Percentiles rank a stretch among this genome's conserved stretches.
Conservation (phyloP, 352 stramenopile genomes). For the Phytophthora pseudosyringae region DNA sequence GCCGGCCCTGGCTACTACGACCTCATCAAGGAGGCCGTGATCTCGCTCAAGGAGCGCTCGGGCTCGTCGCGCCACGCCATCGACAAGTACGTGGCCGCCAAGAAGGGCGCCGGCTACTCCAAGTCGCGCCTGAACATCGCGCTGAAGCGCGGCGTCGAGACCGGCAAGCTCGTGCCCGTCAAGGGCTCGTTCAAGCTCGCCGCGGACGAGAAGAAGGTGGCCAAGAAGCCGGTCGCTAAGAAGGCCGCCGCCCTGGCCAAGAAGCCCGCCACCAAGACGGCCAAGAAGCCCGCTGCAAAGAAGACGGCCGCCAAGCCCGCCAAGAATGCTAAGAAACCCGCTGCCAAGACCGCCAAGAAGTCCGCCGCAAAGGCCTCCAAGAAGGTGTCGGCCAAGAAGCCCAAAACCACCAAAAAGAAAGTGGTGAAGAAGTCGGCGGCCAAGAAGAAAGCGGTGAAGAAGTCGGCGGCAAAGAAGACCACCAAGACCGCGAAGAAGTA, state of each 20-base stretch:
- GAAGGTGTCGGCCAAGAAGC: constrained; percentile 62
- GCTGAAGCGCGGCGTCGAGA: constrained; percentile 90
- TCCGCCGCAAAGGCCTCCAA: constrained; percentile 30
- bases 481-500: constrained; percentile 51
- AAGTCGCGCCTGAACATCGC: constrained; percentile 89
- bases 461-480: constrained; percentile 64
- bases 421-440: constrained; percentile 64
- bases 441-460: constrained; percentile 79
- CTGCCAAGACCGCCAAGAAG: constrained; percentile 37
- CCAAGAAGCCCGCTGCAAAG: constrained; percentile 36
- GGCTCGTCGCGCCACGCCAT: constrained; percentile 94
- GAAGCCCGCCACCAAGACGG: constrained; percentile 40
- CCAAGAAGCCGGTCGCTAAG: constrained; percentile 55
- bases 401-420: constrained; percentile 68
- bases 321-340: constrained; percentile 38
- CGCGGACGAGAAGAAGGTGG: constrained; percentile 90
- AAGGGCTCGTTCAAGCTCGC: constrained; percentile 96
- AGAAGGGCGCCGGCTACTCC: constrained; percentile 82
- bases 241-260: constrained; percentile 34
- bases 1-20: constrained; percentile 88
- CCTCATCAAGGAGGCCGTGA: constrained; percentile 93
- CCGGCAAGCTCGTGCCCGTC: constrained; percentile 90
- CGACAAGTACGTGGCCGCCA: constrained; percentile 92
- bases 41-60: constrained; percentile 91
- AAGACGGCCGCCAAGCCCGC: constrained; percentile 20